These are phyloP conservation scores for Penicillium janthinellum DNA, from an alignment of 2,329 filamentous ascomycete species.

Conservation along the genomic window DNA sequence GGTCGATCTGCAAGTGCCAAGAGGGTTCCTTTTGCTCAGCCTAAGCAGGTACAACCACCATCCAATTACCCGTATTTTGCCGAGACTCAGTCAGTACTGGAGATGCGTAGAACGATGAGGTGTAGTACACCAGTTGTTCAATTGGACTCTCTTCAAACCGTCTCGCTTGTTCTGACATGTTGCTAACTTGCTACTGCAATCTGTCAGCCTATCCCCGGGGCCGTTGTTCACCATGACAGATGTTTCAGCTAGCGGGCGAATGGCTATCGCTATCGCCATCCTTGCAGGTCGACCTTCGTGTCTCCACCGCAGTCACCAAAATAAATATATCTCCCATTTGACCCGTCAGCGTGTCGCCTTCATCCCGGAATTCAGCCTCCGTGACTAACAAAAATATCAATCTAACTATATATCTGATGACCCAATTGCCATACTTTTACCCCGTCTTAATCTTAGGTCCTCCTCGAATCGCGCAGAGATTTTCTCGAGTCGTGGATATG, in stretches of 20 bases:
- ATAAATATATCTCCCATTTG: background rate
- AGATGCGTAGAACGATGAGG: no score
- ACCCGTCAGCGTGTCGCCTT: background rate
- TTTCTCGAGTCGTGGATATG: constrained; percentile 7
- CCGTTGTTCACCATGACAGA: background rate
- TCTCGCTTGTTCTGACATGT: background rate
- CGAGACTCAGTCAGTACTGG: background rate
- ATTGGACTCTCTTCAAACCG: background rate
- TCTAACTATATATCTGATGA: background rate
- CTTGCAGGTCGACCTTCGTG: background rate
- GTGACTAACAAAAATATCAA: background rate
- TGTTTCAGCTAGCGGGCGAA: background rate
- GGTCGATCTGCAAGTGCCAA: constrained; percentile 15
- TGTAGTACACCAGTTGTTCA: no score
- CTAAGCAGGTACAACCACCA: constrained; percentile 9
- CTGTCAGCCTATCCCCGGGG: background rate
- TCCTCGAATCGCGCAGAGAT: constrained; percentile 3
- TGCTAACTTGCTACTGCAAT: background rate
- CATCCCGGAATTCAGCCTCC: background rate
- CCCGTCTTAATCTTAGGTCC: constrained; percentile 14
- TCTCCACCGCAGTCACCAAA: background rate
- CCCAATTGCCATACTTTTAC: background rate
- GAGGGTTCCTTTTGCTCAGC: background rate
- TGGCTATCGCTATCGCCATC: background rate
- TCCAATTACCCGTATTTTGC: constrained; percentile 1